Percentiles rank a stretch among this genome's conserved stretches.
Evolutionary conservation across 768 basidiomycete species (phyloP).

Genomic region (Hebeloma cylindrosporum): DNA sequence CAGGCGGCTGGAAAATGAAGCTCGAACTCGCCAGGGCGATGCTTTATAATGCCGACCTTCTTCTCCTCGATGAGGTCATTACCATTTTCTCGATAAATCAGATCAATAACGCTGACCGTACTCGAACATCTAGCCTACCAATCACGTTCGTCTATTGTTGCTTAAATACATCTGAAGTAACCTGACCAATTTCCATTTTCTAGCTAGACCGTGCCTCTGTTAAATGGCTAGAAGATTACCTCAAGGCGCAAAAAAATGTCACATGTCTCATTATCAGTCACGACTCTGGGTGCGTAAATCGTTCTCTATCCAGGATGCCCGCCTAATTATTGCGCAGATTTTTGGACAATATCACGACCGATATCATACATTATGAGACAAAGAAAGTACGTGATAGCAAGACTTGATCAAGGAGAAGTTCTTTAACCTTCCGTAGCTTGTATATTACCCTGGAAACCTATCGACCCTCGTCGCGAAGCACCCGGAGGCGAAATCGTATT

Average conservation of each 20-base stretch:
- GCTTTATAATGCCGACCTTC: conserved; percentile 89
- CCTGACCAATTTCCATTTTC: conserved; percentile 60
- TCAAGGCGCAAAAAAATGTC: conserved; percentile 75
- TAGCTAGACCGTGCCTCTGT: conserved; percentile 85
- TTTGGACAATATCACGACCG: conserved; percentile 92
- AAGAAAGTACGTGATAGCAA: conserved; percentile 64
- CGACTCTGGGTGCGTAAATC: conserved; percentile 79
- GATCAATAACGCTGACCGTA: not conserved
- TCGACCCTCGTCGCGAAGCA: conserved; percentile 86
- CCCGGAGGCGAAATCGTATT: conserved; percentile 95
- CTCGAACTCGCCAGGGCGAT: conserved; percentile 94
- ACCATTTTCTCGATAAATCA: conserved; percentile 4
- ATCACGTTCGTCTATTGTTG: conserved; percentile 63
- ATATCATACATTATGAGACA: conserved; percentile 94
- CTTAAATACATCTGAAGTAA: conserved; percentile 27
- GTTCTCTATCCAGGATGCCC: not conserved
- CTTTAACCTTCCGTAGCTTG: conserved; percentile 52
- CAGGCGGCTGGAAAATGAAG: conserved; percentile 99
- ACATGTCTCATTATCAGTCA: conserved; percentile 95
- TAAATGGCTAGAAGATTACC: conserved; percentile 88
- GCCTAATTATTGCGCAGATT: conserved; percentile 50
- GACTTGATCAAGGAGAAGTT: conserved; percentile 11
- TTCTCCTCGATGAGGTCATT: conserved; percentile 80
- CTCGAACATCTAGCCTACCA: conserved; percentile 67
- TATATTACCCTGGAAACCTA: conserved; percentile 92